Evolutionary conservation across 306 rosid species (phyloP), one percentile per base, ranked within the genome.

Genomic region (Astragalus membranaceus): DNA sequence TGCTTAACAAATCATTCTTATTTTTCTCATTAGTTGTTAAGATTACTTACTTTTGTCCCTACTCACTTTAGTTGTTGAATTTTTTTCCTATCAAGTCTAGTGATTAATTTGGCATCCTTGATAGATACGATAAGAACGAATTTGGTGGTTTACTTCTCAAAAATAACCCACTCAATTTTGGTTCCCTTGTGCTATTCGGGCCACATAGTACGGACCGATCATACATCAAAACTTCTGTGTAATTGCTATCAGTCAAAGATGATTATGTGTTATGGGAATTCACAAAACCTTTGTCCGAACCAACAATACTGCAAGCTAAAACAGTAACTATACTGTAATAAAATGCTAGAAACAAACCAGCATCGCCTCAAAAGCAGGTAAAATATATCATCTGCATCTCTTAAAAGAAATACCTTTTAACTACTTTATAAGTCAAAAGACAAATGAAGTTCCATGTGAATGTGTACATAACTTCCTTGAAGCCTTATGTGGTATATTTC

Each of bases 151-250:
- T 35, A 35, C 7, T 35, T 35, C 39, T n/a, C 1, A 0, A 35
- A 35, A 17, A 4, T 13, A 49, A 13, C 26, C 29, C 5, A 15
- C 55, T 15, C 55, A 49, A 13, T 14, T 49, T 14, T 14, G 55
- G 26, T 49, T 15, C 23, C 26, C 55, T 13, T 14, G 15, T 14
- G 15, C 23, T 13, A 49, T 49, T 49, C 29, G 9, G 55, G 23
- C 26, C 44, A 41, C n/a, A 7, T 9, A 42, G 13, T 12, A 42
- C n/a, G 13, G 13, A 6, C 5, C 48, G 9, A 41, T 41, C 11
- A 43, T 43, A 11, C 71, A 35, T 64, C 73, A 78, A 48, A 78
- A 46, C 50, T 66, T 75, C 26, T 39, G 36, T 47, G 26, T 11
- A 10, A 71, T 65, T 33, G 20, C 23, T 41, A 52, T 20, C 49